A percentile compares a stretch with the other conserved stretches of the same genome.
Evolutionary conservation across 768 basidiomycete species (phyloP).

Genomic region (Tricholoma saponaceum): DNA sequence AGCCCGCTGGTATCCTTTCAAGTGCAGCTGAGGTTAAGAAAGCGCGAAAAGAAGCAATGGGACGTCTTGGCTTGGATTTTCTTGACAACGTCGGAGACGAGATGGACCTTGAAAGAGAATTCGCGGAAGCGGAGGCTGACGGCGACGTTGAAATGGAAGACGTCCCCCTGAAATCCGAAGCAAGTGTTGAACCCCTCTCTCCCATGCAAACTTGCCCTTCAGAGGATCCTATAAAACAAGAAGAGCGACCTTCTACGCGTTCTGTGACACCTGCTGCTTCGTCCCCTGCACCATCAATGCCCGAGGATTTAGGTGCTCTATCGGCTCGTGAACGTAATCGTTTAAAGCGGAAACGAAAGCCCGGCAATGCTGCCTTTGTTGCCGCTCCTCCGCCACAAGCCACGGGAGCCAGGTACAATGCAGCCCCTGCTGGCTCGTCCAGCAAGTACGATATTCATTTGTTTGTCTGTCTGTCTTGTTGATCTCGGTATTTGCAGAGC

Average conservation of each 20-base stretch:
- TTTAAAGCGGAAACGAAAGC: conserved; percentile 91
- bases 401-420: conserved; percentile 56
- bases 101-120: conserved; percentile 83
- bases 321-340: conserved; percentile 93
- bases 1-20: conserved; percentile 66
- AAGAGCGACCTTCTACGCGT: conserved; percentile 35
- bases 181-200: conserved; percentile 26
- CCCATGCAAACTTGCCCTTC: conserved; percentile 42
- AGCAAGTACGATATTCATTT: conserved; percentile 47
- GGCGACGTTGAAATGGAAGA: conserved; percentile 38
- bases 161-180: conserved; percentile 32
- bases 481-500: conserved; percentile 40
- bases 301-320: conserved; percentile 53
- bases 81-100: conserved; percentile 76
- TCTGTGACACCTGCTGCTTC: conserved; percentile 45
- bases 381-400: conserved; percentile 63
- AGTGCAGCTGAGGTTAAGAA: conserved; percentile 79
- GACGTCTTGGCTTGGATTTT: conserved; percentile 82
- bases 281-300: conserved; percentile 39
- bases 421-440: conserved; percentile 52
- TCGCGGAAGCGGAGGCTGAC: conserved; percentile 52
- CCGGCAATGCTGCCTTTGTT: conserved; percentile 80
- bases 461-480: background rate
- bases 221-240: conserved; percentile 31
- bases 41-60: conserved; percentile 86